Conservation (phyloP, 306 rosid genomes). For the Casuarina glauca region DNA sequence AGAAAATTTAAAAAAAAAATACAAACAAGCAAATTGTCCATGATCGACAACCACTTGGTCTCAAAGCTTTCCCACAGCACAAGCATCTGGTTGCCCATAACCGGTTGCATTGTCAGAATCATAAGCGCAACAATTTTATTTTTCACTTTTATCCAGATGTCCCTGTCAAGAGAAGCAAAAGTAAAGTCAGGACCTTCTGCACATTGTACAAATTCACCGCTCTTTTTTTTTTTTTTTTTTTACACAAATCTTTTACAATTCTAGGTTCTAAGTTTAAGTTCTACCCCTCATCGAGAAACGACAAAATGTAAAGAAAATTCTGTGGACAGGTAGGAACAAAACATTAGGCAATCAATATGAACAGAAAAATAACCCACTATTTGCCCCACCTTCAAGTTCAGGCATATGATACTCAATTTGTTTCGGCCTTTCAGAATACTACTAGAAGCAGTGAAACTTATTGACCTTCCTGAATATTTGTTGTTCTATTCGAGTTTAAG, state of each 20-base stretch:
- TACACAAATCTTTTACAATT: background rate
- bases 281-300: background rate
- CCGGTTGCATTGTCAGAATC: conserved; percentile 82
- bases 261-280: background rate
- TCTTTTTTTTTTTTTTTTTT: no score
- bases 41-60: conserved; percentile 65
- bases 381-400: no score
- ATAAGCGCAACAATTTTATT: conserved; percentile 46
- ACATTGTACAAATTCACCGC: background rate
- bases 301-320: background rate
- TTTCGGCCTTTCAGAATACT: no score
- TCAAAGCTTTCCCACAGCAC: conserved; percentile 80
- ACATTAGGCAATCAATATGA: no score
- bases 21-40: conserved; percentile 60
- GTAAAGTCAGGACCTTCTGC: conserved; percentile 15
- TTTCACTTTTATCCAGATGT: conserved; percentile 16
- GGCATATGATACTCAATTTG: no score
- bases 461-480: no score
- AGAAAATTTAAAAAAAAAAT: no score
- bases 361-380: no score
- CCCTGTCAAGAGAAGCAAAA: conserved; percentile 46
- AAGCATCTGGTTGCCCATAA: conserved; percentile 76
- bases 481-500: no score
- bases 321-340: background rate
- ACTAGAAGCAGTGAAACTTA: no score